phyloP scores from a whole-genome alignment of 148 eudicot genomes.

The Diospyros lotus region DNA sequence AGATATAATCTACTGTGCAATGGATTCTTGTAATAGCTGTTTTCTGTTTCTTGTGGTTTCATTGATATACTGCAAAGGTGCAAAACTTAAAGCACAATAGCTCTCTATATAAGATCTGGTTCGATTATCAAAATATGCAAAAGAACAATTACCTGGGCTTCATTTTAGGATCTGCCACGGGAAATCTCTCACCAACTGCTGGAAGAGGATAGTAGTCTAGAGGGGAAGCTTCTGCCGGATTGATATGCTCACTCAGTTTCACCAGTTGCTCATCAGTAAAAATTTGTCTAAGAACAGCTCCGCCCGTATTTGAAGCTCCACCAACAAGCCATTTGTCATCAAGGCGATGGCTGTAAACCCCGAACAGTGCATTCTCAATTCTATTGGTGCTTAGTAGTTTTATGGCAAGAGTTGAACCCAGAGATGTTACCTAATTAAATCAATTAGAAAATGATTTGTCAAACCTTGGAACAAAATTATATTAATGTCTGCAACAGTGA shows the following conservation, averaged over 20 bases:
- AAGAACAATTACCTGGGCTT: slow-evolving; percentile 54
- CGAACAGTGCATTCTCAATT: slow-evolving; percentile 88
- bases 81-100: neutral
- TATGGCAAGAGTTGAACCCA: slow-evolving; percentile 98
- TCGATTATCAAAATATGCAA: neutral
- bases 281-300: slow-evolving; percentile 72
- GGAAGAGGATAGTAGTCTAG: slow-evolving; percentile 86
- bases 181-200: slow-evolving; percentile 88
- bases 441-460: slow-evolving; percentile 6
- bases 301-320: slow-evolving; percentile 98
- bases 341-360: slow-evolving; percentile 90
- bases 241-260: slow-evolving; percentile 65
- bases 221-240: slow-evolving; percentile 58
- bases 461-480: neutral
- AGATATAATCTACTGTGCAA: neutral
- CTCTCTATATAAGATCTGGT: neutral
- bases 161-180: slow-evolving; percentile 79
- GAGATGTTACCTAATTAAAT: slow-evolving; percentile 68
- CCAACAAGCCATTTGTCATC: slow-evolving; percentile 99
- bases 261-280: slow-evolving; percentile 75
- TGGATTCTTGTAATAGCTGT: neutral
- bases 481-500: neutral
- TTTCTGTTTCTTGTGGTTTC: neutral
- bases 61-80: neutral
- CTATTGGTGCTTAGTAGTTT: slow-evolving; percentile 81